Base-by-base conservation (phyloP, 2,329 filamentous ascomycete species). In the Westerdykella aurantiaca region DNA sequence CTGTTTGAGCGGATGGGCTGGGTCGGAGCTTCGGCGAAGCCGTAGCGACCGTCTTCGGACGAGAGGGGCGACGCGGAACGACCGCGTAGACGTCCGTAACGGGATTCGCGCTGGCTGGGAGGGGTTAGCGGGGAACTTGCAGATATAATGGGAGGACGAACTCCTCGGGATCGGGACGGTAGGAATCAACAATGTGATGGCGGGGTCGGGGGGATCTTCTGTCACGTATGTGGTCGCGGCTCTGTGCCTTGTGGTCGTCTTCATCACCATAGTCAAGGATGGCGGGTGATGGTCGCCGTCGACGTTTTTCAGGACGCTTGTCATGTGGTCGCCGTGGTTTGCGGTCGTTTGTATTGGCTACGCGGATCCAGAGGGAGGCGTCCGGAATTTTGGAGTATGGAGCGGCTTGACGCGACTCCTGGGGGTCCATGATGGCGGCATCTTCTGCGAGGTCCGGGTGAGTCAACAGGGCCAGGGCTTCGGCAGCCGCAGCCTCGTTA, bases 251-350 rank as follows among this genome's bases (percentile, higher is more conserved):
- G 17, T 35, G n/a, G 11, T 18, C 33, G 17, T 35, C 33, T 14
- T 18, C 33, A 35, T 35, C 33, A 9, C 33, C 33, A 35, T 35
- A 35, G 10, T 35, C 33, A 13, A 35, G n/a, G 17, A 35, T 35
- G 7, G 33, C 7, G 17, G 33, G 70, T 57, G 48, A 63, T 64
- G 61, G 59, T 72, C 74, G 49, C 70, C 70, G 21, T 6, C 45
- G 49, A 6, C 39, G 39, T 5, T 70, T 68, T 85, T 95, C 87
- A 1, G 91, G 91, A 56, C 97, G 87, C 58, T 93, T 78, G 31
- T 96, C 80, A 97, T 48, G 86, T 79, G 40, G 85, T 78, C 10
- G 88, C 80, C 74, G 79, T 57, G 82, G 79, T 69, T 98, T 98
- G 62, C 77, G 84, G 69, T 98, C 93, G 17, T 80, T 76, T 21